Evolutionary conservation across 164 flowering plant genomes (phyloP).

Genomic region (Vitis cinerea): DNA sequence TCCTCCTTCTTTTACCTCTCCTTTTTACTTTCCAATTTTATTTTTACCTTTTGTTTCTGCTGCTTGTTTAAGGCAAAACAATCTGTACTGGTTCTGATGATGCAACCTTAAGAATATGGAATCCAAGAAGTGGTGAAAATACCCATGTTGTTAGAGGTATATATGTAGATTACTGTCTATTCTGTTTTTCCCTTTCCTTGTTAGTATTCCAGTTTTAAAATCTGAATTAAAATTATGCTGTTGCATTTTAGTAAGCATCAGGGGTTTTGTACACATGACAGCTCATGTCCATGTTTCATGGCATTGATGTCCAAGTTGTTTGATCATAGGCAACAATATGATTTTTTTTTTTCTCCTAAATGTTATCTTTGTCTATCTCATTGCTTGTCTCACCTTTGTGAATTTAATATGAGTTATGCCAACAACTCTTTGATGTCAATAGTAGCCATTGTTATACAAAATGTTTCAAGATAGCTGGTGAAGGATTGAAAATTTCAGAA

Average conservation of each 20-base stretch:
- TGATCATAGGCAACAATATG: too few relatives aligned
- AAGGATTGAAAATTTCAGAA: too few relatives aligned
- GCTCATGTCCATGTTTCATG: too few relatives aligned
- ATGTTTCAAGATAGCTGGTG: too few relatives aligned
- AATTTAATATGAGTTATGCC: too few relatives aligned
- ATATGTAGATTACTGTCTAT: slow-evolving; percentile 2
- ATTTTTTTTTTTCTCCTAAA: too few relatives aligned
- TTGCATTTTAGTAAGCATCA: not conserved
- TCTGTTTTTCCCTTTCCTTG: not conserved
- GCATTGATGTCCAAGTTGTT: too few relatives aligned
- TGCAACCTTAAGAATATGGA: slow-evolving; percentile 86
- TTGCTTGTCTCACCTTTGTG: too few relatives aligned
- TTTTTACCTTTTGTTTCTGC: not conserved
- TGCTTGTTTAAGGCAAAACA: slow-evolving; percentile 55
- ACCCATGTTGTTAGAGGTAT: slow-evolving; percentile 74
- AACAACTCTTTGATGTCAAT: too few relatives aligned
- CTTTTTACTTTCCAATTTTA: not conserved
- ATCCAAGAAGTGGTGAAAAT: slow-evolving; percentile 74
- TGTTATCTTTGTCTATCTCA: too few relatives aligned
- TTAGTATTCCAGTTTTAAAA: not conserved
- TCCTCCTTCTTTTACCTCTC: not conserved
- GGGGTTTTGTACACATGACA: too few relatives aligned
- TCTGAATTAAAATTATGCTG: not conserved
- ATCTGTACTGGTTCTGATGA: slow-evolving; percentile 92
- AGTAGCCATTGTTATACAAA: too few relatives aligned